Base-by-base conservation (phyloP, 306 rosid species). In the Pachyrhizus erosus region DNA sequence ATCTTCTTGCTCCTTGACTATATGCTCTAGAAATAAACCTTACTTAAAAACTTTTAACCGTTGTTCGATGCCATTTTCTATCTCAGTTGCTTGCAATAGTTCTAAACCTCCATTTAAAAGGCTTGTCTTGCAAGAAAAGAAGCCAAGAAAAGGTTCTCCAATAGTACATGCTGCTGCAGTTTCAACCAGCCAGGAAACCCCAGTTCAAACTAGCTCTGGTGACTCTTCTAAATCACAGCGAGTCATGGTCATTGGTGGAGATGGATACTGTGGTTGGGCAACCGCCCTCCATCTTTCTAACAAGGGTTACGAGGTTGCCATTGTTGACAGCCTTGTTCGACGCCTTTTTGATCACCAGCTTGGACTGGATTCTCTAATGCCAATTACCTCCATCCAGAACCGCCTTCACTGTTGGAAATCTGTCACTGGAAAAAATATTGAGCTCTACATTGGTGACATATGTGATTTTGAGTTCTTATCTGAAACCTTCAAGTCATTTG, bases 191-290 rank as follows among this genome's bases (percentile, higher is more conserved):
- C 82, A 64, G 86, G 91, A 90, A 75, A 77, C 92, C 66, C 87
- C 92, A 37, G 84, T 69, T 83, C 88, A 91, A 84, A 84, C 92
- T 31, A 86, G 81, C 79, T 86, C 86, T 0, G 70, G 79, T n/a
- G 88, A 73, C 58, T 87, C 87, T 80, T 87, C 87, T 23, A 96
- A 93, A 82, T 72, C 96, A 21, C 82, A 89, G 80, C 87, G 96
- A 24, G 97, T 91, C 43, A 89, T 96, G 97, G 93, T 96, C 84
- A 89, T 96, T 58, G 99, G 98, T 37, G 99, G 99, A 54, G 99
- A 96, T 86, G 99, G 99, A 70, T 92, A 96, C 84, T 92, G 99
- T 80, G 99, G 99, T 88, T 96, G 99, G 99, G 99, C 98, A 85
- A 93, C 99, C 57, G 98, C 98, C 52, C 98, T 96, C 42, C 99